Conservation (phyloP, 805 yeast species). For the Spathaspora passalidarum region DNA sequence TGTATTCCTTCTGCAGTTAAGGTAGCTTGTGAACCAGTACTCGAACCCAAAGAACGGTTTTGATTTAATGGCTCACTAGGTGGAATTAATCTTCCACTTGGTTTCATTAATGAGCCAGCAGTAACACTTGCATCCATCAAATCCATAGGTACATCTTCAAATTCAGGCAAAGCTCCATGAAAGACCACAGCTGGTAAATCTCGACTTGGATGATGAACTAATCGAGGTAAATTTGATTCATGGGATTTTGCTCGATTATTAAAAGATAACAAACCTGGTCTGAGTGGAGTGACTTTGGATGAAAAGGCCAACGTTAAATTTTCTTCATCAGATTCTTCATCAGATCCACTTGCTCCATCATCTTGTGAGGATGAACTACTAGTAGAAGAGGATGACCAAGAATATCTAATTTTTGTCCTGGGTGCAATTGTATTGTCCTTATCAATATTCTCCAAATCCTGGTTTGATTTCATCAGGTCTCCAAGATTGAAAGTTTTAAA, state of each 20-base stretch:
- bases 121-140: conserved; percentile 28
- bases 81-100: not conserved
- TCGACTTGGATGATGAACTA: conserved; percentile 14
- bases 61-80: too few relatives aligned
- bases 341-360: conserved; percentile 7
- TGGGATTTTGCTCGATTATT: conserved; percentile 38
- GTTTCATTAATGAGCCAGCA: not conserved
- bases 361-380: conserved; percentile 5
- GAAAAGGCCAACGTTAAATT: conserved; percentile 45
- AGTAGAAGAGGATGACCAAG: conserved; percentile 11
- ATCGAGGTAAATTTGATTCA: conserved; percentile 37
- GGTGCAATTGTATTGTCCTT: conserved; percentile 18
- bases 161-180: conserved; percentile 29
- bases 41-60: conserved; percentile 1
- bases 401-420: conserved; percentile 12
- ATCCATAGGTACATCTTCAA: conserved; percentile 41
- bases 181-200: conserved; percentile 15
- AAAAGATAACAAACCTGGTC: conserved; percentile 33
- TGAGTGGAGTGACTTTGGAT: conserved; percentile 33
- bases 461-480: conserved; percentile 26
- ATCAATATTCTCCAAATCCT: conserved; percentile 6
- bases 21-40: conserved; percentile 5
- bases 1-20: conserved; percentile 1
- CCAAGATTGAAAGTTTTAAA: conserved; percentile 35
- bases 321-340: conserved; percentile 29